phyloP scores from a whole-genome alignment of 140 eudicot species.

The Oenanthe javanica region DNA sequence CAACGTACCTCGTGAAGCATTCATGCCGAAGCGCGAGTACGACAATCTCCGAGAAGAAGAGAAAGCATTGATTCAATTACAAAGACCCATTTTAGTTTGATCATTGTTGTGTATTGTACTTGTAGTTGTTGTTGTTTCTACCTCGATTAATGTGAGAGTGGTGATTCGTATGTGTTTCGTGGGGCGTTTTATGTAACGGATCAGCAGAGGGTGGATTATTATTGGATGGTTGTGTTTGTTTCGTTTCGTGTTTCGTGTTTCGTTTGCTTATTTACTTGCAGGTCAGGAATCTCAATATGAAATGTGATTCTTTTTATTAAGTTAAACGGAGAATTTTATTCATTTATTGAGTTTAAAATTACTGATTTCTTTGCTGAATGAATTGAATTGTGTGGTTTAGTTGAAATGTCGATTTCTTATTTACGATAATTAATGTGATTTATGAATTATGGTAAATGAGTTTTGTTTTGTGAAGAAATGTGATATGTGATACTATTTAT shows the following conservation, averaged over 20 bases:
- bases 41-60: conserved; percentile 67
- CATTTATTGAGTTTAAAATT: no score
- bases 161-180: conserved; percentile 23
- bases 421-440: no score
- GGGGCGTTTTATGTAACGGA: conserved; percentile 67
- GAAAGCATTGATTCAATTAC: conserved; percentile 53
- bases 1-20: conserved; percentile 80
- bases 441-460: no score
- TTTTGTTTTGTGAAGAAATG: no score
- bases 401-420: neutral
- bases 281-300: conserved; percentile 29
- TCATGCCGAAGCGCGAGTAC: conserved; percentile 84
- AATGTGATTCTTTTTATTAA: neutral
- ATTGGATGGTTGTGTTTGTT: no score
- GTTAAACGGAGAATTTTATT: no score
- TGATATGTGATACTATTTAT: no score
- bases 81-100: conserved; percentile 37
- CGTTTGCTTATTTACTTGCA: conserved; percentile 48
- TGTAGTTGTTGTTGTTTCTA: conserved; percentile 38
- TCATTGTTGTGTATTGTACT: conserved; percentile 24
- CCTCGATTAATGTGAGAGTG: conserved; percentile 46
- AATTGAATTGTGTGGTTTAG: neutral
- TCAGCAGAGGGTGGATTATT: conserved; percentile 82
- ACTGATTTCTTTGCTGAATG: no score
- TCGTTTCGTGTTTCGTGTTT: conserved; percentile 18